These are phyloP conservation scores for Gaeumannomyces tritici DNA, from an alignment of 2,329 filamentous ascomycete species.

Conservation along the genomic window DNA sequence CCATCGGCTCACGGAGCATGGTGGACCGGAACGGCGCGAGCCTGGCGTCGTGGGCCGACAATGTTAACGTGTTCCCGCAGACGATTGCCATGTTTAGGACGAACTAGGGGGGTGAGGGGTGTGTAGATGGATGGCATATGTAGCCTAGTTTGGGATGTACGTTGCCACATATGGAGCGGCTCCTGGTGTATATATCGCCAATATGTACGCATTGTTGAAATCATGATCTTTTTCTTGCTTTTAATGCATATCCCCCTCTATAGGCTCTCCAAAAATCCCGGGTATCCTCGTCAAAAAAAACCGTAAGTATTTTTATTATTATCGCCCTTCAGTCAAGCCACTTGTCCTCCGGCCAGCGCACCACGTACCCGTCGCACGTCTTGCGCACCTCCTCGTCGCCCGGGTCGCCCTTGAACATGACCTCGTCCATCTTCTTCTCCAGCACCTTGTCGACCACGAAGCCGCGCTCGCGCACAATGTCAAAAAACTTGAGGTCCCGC, in stretches of 20 bases:
- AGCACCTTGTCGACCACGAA: conserved; percentile 72
- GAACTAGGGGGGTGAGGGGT: neutral
- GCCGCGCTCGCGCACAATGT: conserved; percentile 58
- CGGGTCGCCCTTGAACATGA: conserved; percentile 84
- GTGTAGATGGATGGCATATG: too few species aligned
- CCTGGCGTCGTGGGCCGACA: conserved; percentile 25
- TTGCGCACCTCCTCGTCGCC: conserved; percentile 74
- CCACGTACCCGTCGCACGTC: conserved; percentile 71
- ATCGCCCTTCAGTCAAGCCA: neutral
- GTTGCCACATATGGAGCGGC: too few species aligned
- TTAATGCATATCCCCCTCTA: too few species aligned
- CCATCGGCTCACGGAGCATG: conserved; percentile 31
- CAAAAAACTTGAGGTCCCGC: conserved; percentile 81
- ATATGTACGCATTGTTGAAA: neutral
- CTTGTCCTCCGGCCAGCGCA: conserved; percentile 49
- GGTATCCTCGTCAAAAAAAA: too few species aligned
- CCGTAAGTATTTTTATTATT: too few species aligned
- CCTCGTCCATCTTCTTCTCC: conserved; percentile 72
- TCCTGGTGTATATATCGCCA: too few species aligned
- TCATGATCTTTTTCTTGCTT: neutral
- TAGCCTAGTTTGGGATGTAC: neutral
- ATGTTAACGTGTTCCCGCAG: conserved; percentile 27
- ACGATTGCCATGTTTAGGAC: conserved; percentile 22
- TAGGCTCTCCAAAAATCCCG: too few species aligned
- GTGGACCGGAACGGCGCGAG: conserved; percentile 23